These are phyloP conservation scores for Pycnococcus provasolii DNA, from an alignment of 139 green algal species.

Conservation along the genomic window DNA sequence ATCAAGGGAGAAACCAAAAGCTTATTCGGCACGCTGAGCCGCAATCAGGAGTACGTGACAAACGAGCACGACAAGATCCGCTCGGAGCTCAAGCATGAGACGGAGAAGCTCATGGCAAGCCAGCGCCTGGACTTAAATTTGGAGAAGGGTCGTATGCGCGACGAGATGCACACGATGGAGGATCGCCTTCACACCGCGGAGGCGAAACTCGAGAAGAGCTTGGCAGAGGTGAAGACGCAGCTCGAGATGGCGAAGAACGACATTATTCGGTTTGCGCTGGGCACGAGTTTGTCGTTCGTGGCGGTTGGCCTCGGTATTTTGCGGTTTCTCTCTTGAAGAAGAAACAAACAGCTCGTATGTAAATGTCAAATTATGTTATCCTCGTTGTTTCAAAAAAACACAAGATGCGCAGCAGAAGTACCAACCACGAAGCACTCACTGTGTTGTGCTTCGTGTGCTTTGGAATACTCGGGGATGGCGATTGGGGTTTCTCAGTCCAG, in stretches of 20 bases:
- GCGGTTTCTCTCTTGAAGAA: constrained; percentile 6
- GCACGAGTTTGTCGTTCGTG: constrained; percentile 4
- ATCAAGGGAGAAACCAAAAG: too few relatives aligned
- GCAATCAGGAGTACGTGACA: too few relatives aligned
- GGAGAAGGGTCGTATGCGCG: constrained; percentile 12
- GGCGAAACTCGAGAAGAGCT: constrained; percentile 5
- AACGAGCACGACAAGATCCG: constrained; percentile 16
- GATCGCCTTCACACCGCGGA: not conserved
- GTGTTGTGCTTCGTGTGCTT: too few relatives aligned
- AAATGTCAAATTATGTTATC: too few relatives aligned
- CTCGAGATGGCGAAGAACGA: constrained; percentile 16
- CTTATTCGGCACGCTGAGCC: too few relatives aligned
- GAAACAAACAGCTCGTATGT: too few relatives aligned
- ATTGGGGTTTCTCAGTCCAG: too few relatives aligned
- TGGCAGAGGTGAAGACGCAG: constrained; percentile 4
- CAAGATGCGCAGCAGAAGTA: too few relatives aligned
- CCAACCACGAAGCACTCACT: too few relatives aligned
- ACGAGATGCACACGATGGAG: not conserved
- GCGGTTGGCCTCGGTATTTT: constrained; percentile 4
- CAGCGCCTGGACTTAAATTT: constrained; percentile 19
- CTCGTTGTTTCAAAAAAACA: too few relatives aligned
- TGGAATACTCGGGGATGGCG: too few relatives aligned
- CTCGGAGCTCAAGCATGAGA: constrained; percentile 10
- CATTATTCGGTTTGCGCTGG: constrained; percentile 8
- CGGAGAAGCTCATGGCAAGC: constrained; percentile 7